Conservation (phyloP, 768 basidiomycete genomes). For the Hypholoma fasciculare region DNA sequence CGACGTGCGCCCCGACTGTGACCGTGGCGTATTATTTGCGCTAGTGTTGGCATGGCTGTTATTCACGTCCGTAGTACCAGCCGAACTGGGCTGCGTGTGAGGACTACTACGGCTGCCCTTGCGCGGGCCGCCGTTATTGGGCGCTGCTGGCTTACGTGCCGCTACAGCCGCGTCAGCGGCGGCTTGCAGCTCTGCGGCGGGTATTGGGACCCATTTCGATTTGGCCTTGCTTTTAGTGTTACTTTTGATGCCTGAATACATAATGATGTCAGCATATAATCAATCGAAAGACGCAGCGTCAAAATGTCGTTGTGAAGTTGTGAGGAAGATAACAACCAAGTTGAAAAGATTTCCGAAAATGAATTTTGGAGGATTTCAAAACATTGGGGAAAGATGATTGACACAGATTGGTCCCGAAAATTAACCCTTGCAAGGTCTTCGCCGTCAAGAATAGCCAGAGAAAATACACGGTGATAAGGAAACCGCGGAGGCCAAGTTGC, state of each 20-base stretch:
- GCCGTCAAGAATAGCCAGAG: no score
- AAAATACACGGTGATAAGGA: no score
- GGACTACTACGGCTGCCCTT: slow-evolving; percentile 1
- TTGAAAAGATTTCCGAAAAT: no score
- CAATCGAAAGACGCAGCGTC: no score
- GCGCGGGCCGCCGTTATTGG: neutral
- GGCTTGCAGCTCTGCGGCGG: slow-evolving; percentile 20
- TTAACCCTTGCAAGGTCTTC: no score
- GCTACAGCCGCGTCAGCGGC: slow-evolving; percentile 16
- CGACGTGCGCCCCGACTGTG: slow-evolving; percentile 28
- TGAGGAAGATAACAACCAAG: no score
- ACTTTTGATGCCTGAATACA: neutral
- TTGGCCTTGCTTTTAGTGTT: slow-evolving; percentile 17
- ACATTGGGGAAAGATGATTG: no score
- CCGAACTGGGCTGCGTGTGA: neutral
- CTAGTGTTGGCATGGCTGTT: slow-evolving; percentile 3
- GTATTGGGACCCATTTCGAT: slow-evolving; percentile 24
- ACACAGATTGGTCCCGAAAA: no score
- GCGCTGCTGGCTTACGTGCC: neutral
- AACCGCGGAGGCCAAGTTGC: no score
- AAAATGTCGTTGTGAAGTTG: no score
- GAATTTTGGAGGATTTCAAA: no score
- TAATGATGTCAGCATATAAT: no score
- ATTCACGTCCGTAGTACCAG: neutral
- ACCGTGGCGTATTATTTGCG: slow-evolving; percentile 17